Conservation (phyloP, 495 filamentous ascomycete species). For the Cetradonia linearis region DNA sequence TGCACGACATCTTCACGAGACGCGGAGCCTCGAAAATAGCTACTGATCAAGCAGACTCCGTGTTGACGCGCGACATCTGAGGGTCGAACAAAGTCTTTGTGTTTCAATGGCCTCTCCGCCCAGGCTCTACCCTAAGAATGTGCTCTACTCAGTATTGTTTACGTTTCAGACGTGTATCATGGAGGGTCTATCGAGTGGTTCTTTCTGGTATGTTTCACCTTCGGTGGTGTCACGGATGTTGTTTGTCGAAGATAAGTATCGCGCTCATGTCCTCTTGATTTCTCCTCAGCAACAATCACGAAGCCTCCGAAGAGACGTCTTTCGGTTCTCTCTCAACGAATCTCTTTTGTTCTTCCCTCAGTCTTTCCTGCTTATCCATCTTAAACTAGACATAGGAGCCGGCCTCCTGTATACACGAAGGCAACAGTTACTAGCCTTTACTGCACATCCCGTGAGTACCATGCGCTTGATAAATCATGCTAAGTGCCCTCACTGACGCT, state of each 20-base stretch:
- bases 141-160: not conserved
- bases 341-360: conserved; percentile 23
- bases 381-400: conserved; percentile 25
- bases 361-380: conserved; percentile 13
- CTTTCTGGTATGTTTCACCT: conserved; percentile 22
- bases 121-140: conserved; percentile 5
- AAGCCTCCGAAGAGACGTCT: conserved; percentile 22
- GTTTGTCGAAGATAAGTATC: conserved; percentile 26
- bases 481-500: not conserved
- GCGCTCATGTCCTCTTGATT: conserved; percentile 15
- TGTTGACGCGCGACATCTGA: conserved; percentile 28
- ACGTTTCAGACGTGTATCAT: conserved; percentile 19
- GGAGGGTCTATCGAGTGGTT: not conserved
- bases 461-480: not conserved
- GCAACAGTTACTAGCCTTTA: conserved; percentile 15
- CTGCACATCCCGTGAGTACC: conserved; percentile 8
- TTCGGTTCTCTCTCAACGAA: conserved; percentile 21
- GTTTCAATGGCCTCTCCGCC: conserved; percentile 17
- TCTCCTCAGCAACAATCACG: conserved; percentile 15
- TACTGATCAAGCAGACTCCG: conserved; percentile 6
- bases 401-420: conserved; percentile 22
- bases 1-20: conserved; percentile 9
- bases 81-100: conserved; percentile 7
- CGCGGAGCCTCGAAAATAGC: conserved; percentile 14
- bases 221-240: conserved; percentile 7